phyloP scores from a whole-genome alignment of 2,329 filamentous ascomycete species.

The Fusarium sp. region DNA sequence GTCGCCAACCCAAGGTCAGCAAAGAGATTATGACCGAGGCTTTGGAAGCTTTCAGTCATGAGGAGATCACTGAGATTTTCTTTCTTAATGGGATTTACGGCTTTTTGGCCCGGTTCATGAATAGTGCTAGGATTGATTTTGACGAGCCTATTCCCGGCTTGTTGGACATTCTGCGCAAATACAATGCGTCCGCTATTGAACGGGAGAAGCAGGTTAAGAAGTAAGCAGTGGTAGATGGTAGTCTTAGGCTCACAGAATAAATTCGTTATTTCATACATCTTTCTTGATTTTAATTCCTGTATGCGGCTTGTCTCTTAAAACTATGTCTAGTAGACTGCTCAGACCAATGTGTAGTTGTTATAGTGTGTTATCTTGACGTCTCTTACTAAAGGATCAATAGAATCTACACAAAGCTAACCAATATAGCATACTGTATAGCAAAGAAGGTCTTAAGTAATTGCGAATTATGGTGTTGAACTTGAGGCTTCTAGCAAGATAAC shows the following conservation, averaged over 20 bases:
- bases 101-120: conserved; percentile 15
- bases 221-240: background rate
- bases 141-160: conserved; percentile 17
- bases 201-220: background rate
- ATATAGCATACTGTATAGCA: no score
- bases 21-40: background rate
- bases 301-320: fast-evolving
- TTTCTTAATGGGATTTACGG: conserved; percentile 7
- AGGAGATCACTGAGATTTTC: conserved; percentile 13
- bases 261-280: fast-evolving
- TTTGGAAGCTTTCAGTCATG: background rate
- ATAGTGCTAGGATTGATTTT: conserved; percentile 14
- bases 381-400: no score
- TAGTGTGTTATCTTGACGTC: no score
- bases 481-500: background rate
- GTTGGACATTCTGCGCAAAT: background rate
- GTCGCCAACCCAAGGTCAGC: background rate
- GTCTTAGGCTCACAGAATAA: fast-evolving
- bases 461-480: background rate
- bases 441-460: background rate
- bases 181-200: background rate
- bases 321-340: no score
- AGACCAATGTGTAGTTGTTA: no score
- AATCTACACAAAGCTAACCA: no score
- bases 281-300: fast-evolving